Evolutionary conservation across 2,329 filamentous ascomycete species (phyloP).

Genomic region (Microsporum canis): DNA sequence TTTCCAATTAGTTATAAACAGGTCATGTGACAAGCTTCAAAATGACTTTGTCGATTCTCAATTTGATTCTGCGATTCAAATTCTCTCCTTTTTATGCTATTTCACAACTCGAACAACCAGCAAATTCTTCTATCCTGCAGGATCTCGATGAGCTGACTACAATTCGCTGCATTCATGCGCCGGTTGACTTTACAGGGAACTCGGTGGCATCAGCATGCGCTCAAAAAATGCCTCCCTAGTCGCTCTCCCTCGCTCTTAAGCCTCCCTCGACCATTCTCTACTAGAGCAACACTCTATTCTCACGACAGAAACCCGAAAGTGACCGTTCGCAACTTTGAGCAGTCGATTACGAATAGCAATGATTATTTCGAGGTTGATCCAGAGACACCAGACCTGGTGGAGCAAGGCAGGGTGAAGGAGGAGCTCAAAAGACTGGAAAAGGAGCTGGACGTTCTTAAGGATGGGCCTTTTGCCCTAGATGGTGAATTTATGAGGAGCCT

Average conservation of each 20-base stretch:
- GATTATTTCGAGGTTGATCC: slow-evolving; percentile 25
- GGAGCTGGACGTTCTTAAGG: slow-evolving; percentile 30
- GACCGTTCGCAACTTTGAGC: slow-evolving; percentile 35
- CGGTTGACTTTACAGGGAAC: slow-evolving; percentile 33
- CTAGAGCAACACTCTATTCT: slow-evolving; percentile 21
- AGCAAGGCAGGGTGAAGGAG: slow-evolving; percentile 30
- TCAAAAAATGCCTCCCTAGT: slow-evolving; percentile 22
- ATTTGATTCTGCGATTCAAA: neutral
- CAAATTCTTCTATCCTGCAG: neutral
- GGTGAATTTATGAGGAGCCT: slow-evolving; percentile 34
- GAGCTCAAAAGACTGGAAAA: slow-evolving; percentile 26
- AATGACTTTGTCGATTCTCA: neutral
- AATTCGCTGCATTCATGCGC: slow-evolving; percentile 30
- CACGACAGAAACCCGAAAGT: slow-evolving; percentile 28
- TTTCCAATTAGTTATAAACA: neutral
- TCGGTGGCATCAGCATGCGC: slow-evolving; percentile 35
- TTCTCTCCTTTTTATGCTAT: neutral
- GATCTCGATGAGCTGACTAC: slow-evolving; percentile 24
- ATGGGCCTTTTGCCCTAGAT: slow-evolving; percentile 35
- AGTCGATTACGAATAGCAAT: slow-evolving; percentile 28
- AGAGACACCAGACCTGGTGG: slow-evolving; percentile 27
- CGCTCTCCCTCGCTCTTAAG: slow-evolving; percentile 12
- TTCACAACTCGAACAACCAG: neutral
- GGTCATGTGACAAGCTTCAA: slow-evolving; percentile 2
- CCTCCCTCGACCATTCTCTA: slow-evolving; percentile 24